Evolutionary conservation across 2,329 filamentous ascomycete genomes (phyloP).

Genomic region (Cryphonectria nitschkei): DNA sequence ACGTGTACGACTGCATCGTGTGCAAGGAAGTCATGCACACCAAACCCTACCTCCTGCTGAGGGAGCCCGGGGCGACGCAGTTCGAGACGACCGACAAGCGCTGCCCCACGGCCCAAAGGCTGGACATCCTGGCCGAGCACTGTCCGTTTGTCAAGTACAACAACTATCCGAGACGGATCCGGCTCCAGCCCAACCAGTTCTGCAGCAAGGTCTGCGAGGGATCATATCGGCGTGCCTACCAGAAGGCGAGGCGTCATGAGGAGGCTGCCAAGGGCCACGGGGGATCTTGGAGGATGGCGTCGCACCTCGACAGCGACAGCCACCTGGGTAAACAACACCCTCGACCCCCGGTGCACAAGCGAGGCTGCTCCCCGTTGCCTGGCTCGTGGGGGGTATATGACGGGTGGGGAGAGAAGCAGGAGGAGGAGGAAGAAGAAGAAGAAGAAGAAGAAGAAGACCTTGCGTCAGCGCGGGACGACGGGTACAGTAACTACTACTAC

Average conservation of each 20-base stretch:
- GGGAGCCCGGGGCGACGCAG: not conserved
- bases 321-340: not conserved
- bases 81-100: not conserved
- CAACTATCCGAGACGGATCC: not conserved
- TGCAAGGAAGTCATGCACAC: not conserved
- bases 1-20: not conserved
- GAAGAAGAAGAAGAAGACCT: too few relatives aligned
- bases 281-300: too few relatives aligned
- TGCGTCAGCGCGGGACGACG: not conserved
- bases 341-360: too few relatives aligned
- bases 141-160: not conserved
- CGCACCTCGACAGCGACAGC: not conserved
- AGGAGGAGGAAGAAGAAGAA: not conserved
- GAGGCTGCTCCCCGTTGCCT: not conserved
- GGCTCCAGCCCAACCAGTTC: not conserved
- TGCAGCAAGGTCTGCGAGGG: not conserved
- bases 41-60: not conserved
- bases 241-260: not conserved
- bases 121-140: not conserved
- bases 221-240: not conserved
- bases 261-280: not conserved
- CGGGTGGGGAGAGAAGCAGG: not conserved
- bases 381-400: not conserved
- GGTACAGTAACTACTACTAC: not conserved
- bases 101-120: not conserved